Conservation (phyloP, 768 basidiomycete genomes). For the Leccinum subtestaceum region DNA sequence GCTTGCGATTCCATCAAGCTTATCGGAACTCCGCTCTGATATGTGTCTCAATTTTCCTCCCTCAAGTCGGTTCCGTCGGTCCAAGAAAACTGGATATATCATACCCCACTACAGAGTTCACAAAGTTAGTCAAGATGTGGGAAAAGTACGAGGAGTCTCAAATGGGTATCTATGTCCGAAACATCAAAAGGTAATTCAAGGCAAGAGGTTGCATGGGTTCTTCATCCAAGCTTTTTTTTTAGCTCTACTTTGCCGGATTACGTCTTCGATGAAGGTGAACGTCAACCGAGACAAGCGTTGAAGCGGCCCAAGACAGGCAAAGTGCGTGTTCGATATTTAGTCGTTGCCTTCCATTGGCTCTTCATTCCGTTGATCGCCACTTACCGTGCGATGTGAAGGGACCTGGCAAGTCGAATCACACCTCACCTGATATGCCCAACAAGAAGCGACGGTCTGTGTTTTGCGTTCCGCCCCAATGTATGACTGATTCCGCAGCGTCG, state of each 20-base stretch:
- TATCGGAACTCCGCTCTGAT: conserved; percentile 18
- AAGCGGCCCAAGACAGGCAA: conserved; percentile 70
- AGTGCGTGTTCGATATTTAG: conserved; percentile 38
- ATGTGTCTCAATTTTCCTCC: conserved; percentile 10
- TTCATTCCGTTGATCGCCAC: conserved; percentile 17
- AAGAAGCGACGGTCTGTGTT: conserved; percentile 76
- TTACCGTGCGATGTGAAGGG: conserved; percentile 47
- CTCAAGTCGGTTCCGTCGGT: conserved; percentile 68
- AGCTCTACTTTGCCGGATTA: conserved; percentile 79
- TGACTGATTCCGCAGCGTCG: conserved; percentile 30
- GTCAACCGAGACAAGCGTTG: conserved; percentile 63
- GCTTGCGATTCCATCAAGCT: conserved; percentile 28
- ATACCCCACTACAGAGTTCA: conserved; percentile 94
- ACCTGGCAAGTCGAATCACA: conserved; percentile 56
- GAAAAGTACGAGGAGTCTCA: conserved; percentile 87
- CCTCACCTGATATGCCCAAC: conserved; percentile 70
- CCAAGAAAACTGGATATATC: conserved; percentile 91
- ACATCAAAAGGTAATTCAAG: conserved; percentile 77
- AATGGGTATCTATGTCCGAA: conserved; percentile 93
- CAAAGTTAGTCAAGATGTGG: conserved; percentile 91
- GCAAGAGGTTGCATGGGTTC: conserved; percentile 10
- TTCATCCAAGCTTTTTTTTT: conserved; percentile 20
- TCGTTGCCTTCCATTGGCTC: conserved; percentile 12
- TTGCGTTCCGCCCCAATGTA: conserved; percentile 13
- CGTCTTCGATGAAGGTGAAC: conserved; percentile 79